Evolutionary conservation across 805 yeast genomes (phyloP), one percentile per base, ranked within the genome.

Genomic region (Cyberlindnera samutprakarnensis): DNA sequence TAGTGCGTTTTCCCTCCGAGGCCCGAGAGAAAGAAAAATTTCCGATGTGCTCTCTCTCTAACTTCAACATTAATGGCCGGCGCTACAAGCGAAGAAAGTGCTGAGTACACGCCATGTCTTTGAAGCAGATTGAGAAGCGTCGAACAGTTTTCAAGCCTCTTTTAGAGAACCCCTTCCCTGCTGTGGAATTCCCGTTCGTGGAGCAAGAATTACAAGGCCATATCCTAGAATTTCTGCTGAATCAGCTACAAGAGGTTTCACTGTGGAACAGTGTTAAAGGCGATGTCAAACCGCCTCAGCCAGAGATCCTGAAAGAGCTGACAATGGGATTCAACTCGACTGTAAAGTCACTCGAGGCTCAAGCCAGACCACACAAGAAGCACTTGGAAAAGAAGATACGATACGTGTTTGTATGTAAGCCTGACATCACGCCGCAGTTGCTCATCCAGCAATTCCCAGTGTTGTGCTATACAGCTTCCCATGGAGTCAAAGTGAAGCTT

Each of bases 141-240:
- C 63, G 67, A 39, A 77, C 74, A 39, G 73, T 77, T 7, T 74
- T 72, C 54, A 77, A 72, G 51, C 84, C 87, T 0, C 57, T 79
- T 2, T 56, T 79, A 14, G 78, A 76, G 18, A 75, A 74, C 38
- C 85, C 87, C 3, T 77, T 61, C 45, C 68, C 80, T 1, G 65
- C 64, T 30, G 60, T 68, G 7, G 54, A 49, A 8, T 64, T 69
- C 56, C 66, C 71, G 6, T 58, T 60, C 46, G 46, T 62, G 1
- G 67, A 63, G 9, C 68, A 62, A 6, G 50, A 52, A 5, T 32
- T 55, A 2, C 66, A 65, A 8, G 30, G 46, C 19, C 59, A 60
- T 28, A 48, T 70, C n/a, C 35, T 67, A 3, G 64, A 66, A 19
- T 49, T 54, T 16, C 42, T 66, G 8, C 41, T 51, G 5, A 43